Base-by-base conservation (phyloP, 2,329 filamentous ascomycete species). In the Zymoseptoria brevis region DNA sequence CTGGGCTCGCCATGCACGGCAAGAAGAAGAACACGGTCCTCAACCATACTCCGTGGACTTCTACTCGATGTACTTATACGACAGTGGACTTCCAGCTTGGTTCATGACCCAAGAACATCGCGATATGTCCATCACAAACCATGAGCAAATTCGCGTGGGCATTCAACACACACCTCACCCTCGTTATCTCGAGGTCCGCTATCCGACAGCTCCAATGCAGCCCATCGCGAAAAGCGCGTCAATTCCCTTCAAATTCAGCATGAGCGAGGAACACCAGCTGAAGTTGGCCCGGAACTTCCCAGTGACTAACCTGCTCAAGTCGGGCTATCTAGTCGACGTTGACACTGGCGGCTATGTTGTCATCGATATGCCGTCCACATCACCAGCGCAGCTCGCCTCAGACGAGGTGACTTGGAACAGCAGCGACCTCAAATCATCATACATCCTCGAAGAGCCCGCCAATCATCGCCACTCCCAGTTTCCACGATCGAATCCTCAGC, bases 31-130 rank as follows among this genome's bases (percentile, higher is more conserved):
- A 9, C 49, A 63, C 19, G 58, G 61, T 5, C 56, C 56, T 8
- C 24, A 16, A 21, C 56, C 58, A 8, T 59, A 60, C 52, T 55
- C 58, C 11, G 8, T 19, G 2, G 54, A 57, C 30, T 60, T 57
- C 53, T 63, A 60, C 56, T 48, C 22, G 21, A 50, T 50, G n/a
- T 63, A 60, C 55, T 48, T 63, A 3, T 49, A 30, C 52, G 35
- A 57, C n/a, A 50, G 19, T 51, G 48, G 30, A 11, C 55, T 57
- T 3, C 58, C 58, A 16, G 7, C 2, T 4, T 45, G 35, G 35
- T 45, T 45, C 35, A 4, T 45, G 35, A 45, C 13, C 35, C 4
- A 16, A 45, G 35, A 16, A 1, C 35, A 45, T 6, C 35, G 35
- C 13, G 35, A 45, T 2, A 45, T 45, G 16, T 45, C 35, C 16